These are phyloP conservation scores for Ogataea kodamae DNA, from an alignment of 805 yeast genomes.

Conservation along the genomic window DNA sequence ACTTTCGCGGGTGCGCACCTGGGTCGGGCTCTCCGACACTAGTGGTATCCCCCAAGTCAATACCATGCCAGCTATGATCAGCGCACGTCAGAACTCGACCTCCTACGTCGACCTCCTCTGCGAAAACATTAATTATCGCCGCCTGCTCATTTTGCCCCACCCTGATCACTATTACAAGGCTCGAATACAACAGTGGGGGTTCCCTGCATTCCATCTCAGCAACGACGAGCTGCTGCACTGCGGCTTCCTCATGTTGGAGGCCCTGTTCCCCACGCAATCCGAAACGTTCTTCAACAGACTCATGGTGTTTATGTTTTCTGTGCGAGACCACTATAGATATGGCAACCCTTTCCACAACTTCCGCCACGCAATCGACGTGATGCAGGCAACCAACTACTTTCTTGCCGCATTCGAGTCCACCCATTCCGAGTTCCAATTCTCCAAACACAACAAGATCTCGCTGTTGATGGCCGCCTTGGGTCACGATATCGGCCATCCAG, in stretches of 20 bases:
- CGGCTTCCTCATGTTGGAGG: constrained; percentile 50
- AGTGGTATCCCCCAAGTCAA: constrained; percentile 26
- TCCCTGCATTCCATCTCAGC: constrained; percentile 62
- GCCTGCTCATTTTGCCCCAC: constrained; percentile 24
- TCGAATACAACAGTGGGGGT: constrained; percentile 58
- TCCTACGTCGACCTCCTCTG: constrained; percentile 16
- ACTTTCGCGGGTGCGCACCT: constrained; percentile 36
- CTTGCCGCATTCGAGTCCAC: constrained; percentile 25
- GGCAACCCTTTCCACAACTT: constrained; percentile 94
- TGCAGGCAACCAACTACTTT: constrained; percentile 81
- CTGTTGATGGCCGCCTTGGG: constrained; percentile 82
- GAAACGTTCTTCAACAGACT: constrained; percentile 38
- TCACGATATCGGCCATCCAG: constrained; percentile 97
- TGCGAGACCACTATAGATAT: constrained; percentile 75
- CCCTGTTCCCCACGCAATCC: not conserved
- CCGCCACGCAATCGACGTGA: constrained; percentile 91
- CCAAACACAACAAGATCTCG: constrained; percentile 45
- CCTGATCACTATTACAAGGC: constrained; percentile 24
- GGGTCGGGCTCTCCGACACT: constrained; percentile 38
- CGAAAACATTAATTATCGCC: constrained; percentile 29
- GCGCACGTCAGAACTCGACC: not conserved
- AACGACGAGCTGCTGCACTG: constrained; percentile 65
- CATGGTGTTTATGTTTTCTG: constrained; percentile 56
- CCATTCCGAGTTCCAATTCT: constrained; percentile 13
- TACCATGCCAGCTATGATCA: constrained; percentile 34